Base-by-base conservation (phyloP, 768 basidiomycete genomes). In the Tylopilus felleus region DNA sequence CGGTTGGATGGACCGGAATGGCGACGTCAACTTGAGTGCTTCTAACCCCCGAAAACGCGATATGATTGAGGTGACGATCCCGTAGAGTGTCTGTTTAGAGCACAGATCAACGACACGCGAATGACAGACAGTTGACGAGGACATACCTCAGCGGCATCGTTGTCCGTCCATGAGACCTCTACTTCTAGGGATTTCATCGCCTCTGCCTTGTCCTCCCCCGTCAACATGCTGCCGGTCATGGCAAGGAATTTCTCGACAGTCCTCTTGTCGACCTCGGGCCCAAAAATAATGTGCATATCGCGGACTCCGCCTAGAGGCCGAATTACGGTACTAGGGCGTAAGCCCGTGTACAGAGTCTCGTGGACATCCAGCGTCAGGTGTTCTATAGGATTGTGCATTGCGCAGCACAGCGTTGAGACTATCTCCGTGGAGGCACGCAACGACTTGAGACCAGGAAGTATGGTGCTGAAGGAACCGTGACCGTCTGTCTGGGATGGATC, bases 191-290 rank as follows among this genome's bases (percentile, higher is more conserved):
- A 60, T 7, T 55, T 56, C 39, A 69, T 57, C 10, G 51, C 59
- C 10, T 31, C 55, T 0, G 29, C 17, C 27, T 55, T 61, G 31
- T 53, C 40, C 14, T 47, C 52, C 5, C 59, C 61, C 1, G 63
- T 52, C 13, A 69, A 25, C 45, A 62, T 60, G 31, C 51, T 56
- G 16, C 68, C 68, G 17, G 65, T 63, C 0, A 61, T 53, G 0
- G 59, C 65, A 22, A 69, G 64, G 35, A 69, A 69, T 29, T 69
- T 69, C 38, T 71, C 68, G 10, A 65, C 68, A 0, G 70, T 69
- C 45, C 68, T 51, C 59, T 65, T 69, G 46, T 69, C 68, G n/a
- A 69, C 68, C 22, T 66, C 70, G n/a, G 68, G 56, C 3, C 54
- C 60, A 39, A 69, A 69, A 38, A 70, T 35, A 33, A 69, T 47